phyloP scores from a whole-genome alignment of 2,329 filamentous ascomycete genomes.

The Thyridium curvatum region DNA sequence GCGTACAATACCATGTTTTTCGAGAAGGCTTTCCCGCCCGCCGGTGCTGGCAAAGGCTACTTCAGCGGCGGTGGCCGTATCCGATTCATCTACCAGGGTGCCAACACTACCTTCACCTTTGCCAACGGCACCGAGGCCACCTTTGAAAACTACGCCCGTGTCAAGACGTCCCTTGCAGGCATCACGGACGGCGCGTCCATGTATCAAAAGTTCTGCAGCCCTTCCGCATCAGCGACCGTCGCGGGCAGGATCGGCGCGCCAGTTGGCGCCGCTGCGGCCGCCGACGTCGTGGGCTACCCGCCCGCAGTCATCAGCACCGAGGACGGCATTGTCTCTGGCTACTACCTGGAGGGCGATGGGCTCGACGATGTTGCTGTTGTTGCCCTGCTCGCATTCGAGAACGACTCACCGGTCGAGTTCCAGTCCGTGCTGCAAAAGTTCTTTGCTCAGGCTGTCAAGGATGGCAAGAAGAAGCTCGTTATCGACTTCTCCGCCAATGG shows the following conservation, averaged over 20 bases:
- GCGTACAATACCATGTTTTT: conserved; percentile 33
- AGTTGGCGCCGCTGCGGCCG: conserved; percentile 2
- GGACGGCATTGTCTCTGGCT: conserved; percentile 23
- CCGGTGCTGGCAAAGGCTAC: conserved; percentile 14
- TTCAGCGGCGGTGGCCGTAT: conserved; percentile 24
- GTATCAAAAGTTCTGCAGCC: conserved; percentile 25
- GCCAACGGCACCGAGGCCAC: conserved; percentile 25
- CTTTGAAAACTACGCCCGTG: conserved; percentile 21
- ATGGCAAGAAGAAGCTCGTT: conserved; percentile 53
- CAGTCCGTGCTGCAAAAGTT: conserved; percentile 25
- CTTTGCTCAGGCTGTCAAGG: conserved; percentile 27
- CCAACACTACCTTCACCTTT: conserved; percentile 27
- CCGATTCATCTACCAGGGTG: conserved; percentile 20
- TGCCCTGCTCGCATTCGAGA: conserved; percentile 16
- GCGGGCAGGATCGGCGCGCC: conserved; percentile 2
- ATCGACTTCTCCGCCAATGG: conserved; percentile 53
- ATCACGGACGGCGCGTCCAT: conserved; percentile 24
- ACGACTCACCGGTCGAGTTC: conserved; percentile 21
- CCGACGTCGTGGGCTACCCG: conserved; percentile 18
- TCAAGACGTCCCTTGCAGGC: conserved; percentile 19
- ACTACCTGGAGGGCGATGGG: conserved; percentile 21
- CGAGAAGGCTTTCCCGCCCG: conserved; percentile 12
- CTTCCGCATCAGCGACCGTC: background rate
- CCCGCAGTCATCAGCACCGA: conserved; percentile 18
- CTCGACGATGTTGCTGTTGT: conserved; percentile 26